Evolutionary conservation across 2,329 filamentous ascomycete species (phyloP), one percentile per base, ranked within the genome.

Genomic region (Colletotrichum ledebouriae): DNA sequence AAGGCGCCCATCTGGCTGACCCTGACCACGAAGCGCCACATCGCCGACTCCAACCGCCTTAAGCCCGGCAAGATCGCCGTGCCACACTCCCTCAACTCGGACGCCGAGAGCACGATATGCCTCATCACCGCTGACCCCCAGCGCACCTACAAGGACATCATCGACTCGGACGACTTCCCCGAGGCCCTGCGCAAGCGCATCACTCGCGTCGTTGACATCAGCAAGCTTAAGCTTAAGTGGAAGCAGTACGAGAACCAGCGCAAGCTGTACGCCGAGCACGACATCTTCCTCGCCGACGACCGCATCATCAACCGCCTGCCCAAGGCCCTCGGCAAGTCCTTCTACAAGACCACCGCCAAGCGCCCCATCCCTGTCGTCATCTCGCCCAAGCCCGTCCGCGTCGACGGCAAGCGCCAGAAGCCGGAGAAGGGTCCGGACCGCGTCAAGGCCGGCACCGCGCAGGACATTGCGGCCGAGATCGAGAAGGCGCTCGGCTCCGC

Each of bases 201-300:
- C 76, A 90, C 89, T 59, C 87, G 90, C 72, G 87, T 99, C 52
- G 91, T 98, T 75, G 94, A 94, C 74, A 83, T 94, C 72, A 86
- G 87, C 74, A 97, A 98, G 80, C 85, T 99, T 71, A 82, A 83
- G 76, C 87, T 90, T 73, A 95, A 96, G 83, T 98, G 92, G 86
- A 90, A 92, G 84, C 89, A 92, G 70, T 99, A 93, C 81, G 96
- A 99, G 83, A 89, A 89, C 60, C 90, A 93, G 80, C 87, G 96
- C 72, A 93, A 96, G 79, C 87, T 99, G 41, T 87, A 91, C 71
- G 84, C 89, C 50, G 93, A 97, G 79, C 94, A 98, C 80, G 96
- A 98, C 78, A 83, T 98, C 64, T 98, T 99, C 83, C 86, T 99
- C 65, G 95, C 92, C 59, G 96, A 99, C 78, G 93, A 97, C 76